Percentiles rank a stretch among this genome's conserved stretches.
Evolutionary conservation across 768 basidiomycete species (phyloP).

Genomic region (Boletus vinaceobasis): DNA sequence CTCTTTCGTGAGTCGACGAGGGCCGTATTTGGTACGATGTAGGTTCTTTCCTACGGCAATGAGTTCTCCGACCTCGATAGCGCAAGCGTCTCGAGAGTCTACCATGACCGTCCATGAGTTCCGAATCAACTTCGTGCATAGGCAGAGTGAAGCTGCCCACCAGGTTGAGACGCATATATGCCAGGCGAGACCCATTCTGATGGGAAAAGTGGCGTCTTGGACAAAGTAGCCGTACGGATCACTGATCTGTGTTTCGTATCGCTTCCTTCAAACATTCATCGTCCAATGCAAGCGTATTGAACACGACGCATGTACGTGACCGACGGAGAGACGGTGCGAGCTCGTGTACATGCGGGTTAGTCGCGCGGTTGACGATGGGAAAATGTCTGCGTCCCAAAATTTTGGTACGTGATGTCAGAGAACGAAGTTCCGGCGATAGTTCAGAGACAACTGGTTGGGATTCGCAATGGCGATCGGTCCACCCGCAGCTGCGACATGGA

Average conservation of each 20-base stretch:
- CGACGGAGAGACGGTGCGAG: conserved; percentile 34
- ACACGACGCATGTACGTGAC: conserved; percentile 23
- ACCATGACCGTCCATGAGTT: conserved; percentile 63
- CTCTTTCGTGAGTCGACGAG: not conserved
- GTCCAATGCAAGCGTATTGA: conserved; percentile 11
- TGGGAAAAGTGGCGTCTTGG: conserved; percentile 66
- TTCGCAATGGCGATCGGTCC: conserved; percentile 24
- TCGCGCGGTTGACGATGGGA: conserved; percentile 57
- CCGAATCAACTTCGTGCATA: conserved; percentile 73
- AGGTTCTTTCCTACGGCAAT: conserved; percentile 42
- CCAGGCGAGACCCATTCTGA: conserved; percentile 58
- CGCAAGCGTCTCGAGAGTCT: conserved; percentile 69
- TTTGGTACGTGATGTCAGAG: not conserved
- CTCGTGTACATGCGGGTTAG: conserved; percentile 43
- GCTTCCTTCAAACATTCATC: conserved; percentile 10
- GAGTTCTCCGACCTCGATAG: conserved; percentile 77
- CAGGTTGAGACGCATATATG: conserved; percentile 59
- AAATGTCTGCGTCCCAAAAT: conserved; percentile 19
- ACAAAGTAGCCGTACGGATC: conserved; percentile 74
- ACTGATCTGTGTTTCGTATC: conserved; percentile 33
- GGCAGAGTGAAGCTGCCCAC: conserved; percentile 78
- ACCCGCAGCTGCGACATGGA: conserved; percentile 13
- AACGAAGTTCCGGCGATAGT: not conserved
- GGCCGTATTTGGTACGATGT: not conserved
- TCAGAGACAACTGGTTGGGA: not conserved